Conservation (phyloP, 2,329 filamentous ascomycete genomes). For the Verticillium tricorpus region DNA sequence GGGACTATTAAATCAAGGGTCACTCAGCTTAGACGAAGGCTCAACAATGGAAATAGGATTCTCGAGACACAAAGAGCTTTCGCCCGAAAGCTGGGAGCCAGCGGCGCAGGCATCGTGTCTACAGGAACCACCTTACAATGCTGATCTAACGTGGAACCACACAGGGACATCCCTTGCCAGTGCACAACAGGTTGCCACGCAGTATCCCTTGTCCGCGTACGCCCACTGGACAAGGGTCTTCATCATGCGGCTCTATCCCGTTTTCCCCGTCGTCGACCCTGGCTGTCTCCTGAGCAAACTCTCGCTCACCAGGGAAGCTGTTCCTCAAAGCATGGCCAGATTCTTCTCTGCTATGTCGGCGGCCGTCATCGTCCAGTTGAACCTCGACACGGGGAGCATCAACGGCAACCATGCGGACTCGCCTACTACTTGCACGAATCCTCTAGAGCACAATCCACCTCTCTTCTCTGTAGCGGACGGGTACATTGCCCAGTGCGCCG, state of each 20-base stretch:
- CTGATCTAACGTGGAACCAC: not conserved
- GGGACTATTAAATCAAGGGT: too few relatives aligned
- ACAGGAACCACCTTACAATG: too few relatives aligned
- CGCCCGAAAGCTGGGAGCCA: too few relatives aligned
- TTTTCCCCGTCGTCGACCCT: constrained; percentile 15
- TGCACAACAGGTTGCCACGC: not conserved
- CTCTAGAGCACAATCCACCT: not conserved
- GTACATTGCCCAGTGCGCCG: constrained; percentile 11
- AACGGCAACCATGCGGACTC: too few relatives aligned
- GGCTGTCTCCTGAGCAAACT: constrained; percentile 5
- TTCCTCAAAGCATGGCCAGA: not conserved
- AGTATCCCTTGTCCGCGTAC: not conserved
- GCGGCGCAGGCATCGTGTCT: too few relatives aligned
- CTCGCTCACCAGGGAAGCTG: not conserved
- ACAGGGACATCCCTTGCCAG: too few relatives aligned
- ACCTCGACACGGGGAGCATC: not conserved
- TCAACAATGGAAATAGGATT: too few relatives aligned
- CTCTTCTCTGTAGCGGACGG: constrained; percentile 8
- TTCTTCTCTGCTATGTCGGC: constrained; percentile 15
- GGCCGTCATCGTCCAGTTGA: constrained; percentile 15
- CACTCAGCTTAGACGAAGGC: too few relatives aligned
- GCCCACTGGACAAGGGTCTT: constrained; percentile 6
- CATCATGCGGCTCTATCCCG: constrained; percentile 15
- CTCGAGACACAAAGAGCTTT: too few relatives aligned
- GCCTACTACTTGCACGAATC: too few relatives aligned